Conservation (phyloP, 2,329 filamentous ascomycete genomes). For the Penicillium freii region DNA sequence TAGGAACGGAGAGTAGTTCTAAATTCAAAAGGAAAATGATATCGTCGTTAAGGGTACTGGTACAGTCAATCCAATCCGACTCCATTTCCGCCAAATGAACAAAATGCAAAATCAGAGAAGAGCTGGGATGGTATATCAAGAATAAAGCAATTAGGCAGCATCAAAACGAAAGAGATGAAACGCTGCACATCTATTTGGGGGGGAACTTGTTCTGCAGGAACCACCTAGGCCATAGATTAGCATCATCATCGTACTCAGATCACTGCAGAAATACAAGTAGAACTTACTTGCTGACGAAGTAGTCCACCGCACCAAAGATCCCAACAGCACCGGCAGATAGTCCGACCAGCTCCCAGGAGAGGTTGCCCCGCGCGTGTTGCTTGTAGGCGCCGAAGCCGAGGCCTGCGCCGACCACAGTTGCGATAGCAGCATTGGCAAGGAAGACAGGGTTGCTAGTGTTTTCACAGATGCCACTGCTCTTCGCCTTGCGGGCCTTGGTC, state of each 20-base stretch:
- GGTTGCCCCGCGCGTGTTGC: conserved; percentile 46
- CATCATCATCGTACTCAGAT: neutral
- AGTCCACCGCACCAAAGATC: conserved; percentile 47
- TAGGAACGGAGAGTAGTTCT: no score
- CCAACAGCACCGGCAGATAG: conserved; percentile 45
- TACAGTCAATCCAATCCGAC: conserved; percentile 14
- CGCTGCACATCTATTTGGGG: conserved; percentile 38
- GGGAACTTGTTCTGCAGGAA: conserved; percentile 53
- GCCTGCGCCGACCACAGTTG: conserved; percentile 42
- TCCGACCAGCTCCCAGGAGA: conserved; percentile 48
- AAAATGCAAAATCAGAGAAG: conserved; percentile 20
- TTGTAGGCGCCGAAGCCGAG: conserved; percentile 50
- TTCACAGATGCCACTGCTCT: conserved; percentile 36
- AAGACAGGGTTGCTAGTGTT: conserved; percentile 50
- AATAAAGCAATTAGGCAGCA: conserved; percentile 10
- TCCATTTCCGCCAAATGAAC: conserved; percentile 19
- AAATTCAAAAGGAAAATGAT: conserved; percentile 12
- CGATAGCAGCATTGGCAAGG: conserved; percentile 46
- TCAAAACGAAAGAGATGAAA: neutral
- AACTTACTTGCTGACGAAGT: conserved; percentile 51
- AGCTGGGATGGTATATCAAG: conserved; percentile 29
- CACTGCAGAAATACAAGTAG: neutral
- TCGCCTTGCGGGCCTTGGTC: conserved; percentile 31
- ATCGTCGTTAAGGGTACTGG: conserved; percentile 12
- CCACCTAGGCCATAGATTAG: conserved; percentile 39